Conservation (phyloP, 176 grass and related monocot genomes). For the Eremochloa ophiuroides region DNA sequence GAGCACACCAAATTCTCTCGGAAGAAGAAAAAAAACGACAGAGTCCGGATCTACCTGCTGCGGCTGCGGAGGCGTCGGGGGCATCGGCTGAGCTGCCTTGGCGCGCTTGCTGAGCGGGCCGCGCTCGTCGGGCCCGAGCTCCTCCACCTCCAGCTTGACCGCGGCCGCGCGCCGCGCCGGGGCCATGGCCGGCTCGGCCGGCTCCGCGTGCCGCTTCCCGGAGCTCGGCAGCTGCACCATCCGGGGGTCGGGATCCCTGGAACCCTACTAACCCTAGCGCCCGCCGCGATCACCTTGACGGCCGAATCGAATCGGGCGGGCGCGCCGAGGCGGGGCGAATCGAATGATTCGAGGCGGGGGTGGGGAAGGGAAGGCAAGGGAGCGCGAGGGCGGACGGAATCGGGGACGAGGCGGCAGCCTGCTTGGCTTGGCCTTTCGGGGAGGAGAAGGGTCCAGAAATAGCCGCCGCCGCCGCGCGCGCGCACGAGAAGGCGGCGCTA, state of each 20-base stretch:
- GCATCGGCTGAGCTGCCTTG: neutral
- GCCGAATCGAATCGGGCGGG: neutral
- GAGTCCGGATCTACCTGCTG: conserved; percentile 38
- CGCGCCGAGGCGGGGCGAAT: neutral
- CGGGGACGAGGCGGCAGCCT: neutral
- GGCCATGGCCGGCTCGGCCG: conserved; percentile 22
- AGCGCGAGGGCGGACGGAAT: conserved; percentile 2
- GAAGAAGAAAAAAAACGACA: neutral
- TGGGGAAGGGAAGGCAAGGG: neutral
- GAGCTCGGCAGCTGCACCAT: conserved; percentile 59
- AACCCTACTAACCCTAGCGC: conserved; percentile 25
- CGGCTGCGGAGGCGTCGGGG: neutral
- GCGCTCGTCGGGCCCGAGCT: neutral
- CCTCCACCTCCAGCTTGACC: conserved; percentile 45
- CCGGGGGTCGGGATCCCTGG: conserved; percentile 1
- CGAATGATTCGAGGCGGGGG: conserved; percentile 16
- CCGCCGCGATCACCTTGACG: neutral
- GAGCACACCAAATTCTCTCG: neutral
- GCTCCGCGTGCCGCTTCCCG: conserved; percentile 40
- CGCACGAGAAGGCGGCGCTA: neutral
- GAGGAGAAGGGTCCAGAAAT: conserved; percentile 50
- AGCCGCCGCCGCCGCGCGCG: neutral
- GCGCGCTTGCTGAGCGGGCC: conserved; percentile 33
- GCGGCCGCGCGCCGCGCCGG: neutral
- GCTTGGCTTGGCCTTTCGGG: conserved; percentile 32